A percentile compares a stretch with the other conserved stretches of the same genome.
These are phyloP conservation scores for Penicillium atrosanguineum DNA, from an alignment of 495 filamentous ascomycete genomes.

Conservation along the genomic window DNA sequence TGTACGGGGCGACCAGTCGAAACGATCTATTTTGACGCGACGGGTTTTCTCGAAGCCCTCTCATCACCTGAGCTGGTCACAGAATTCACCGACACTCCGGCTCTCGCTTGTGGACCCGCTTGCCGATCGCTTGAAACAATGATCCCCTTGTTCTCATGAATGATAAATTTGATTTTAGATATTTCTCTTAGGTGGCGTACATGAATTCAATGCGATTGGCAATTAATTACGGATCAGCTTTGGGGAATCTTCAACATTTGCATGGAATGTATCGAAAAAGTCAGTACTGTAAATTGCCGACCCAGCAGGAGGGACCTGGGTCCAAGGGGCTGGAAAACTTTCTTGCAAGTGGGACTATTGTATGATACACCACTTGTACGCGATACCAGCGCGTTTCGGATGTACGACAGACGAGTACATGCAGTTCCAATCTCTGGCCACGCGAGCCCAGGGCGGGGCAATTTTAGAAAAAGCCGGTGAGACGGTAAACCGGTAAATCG, in stretches of 20 bases:
- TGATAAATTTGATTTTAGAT: too few species aligned
- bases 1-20: background rate
- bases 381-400: constrained; percentile 12
- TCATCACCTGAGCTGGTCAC: constrained; percentile 27
- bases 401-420: constrained; percentile 21
- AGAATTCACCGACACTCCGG: constrained; percentile 32
- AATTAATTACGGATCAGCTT: background rate
- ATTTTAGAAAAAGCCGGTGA: constrained; percentile 28
- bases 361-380: constrained; percentile 11
- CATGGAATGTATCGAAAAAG: constrained; percentile 19
- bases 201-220: background rate
- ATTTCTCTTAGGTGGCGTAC: background rate
- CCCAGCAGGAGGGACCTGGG: constrained; percentile 21
- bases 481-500: constrained; percentile 1
- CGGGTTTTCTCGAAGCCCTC: constrained; percentile 17
- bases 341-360: constrained; percentile 22
- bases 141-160: background rate
- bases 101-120: constrained; percentile 17
- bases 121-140: constrained; percentile 18
- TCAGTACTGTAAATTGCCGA: constrained; percentile 29
- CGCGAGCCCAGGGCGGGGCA: constrained; percentile 22
- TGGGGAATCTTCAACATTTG: background rate
- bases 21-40: constrained; percentile 12
- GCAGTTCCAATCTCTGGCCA: constrained; percentile 16
- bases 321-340: constrained; percentile 27